Conservation (phyloP, 2,329 filamentous ascomycete species). For the Aspergillus japonicus region DNA sequence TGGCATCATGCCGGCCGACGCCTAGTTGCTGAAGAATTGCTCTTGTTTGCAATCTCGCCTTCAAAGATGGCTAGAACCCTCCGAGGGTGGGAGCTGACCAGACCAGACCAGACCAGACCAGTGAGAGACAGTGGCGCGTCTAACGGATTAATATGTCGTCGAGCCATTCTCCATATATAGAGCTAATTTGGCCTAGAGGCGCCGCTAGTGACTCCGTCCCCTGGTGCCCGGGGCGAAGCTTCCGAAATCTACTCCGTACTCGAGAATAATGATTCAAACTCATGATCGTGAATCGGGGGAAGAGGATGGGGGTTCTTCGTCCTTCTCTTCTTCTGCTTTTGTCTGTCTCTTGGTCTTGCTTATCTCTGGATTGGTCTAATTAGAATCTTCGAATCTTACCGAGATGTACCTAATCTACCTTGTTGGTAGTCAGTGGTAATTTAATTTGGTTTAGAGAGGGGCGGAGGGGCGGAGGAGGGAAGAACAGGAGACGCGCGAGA, state of each 20-base stretch:
- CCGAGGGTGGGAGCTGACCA: not conserved
- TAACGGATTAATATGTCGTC: not conserved
- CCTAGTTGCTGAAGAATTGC: not conserved
- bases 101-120: too few relatives aligned
- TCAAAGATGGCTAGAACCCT: not conserved
- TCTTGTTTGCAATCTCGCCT: not conserved
- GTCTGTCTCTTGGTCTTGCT: not conserved
- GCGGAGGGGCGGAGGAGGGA: not conserved
- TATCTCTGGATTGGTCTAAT: not conserved
- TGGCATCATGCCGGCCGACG: not conserved
- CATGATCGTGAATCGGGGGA: too few relatives aligned
- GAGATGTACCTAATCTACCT: not conserved
- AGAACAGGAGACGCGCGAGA: not conserved
- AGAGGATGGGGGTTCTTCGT: not conserved
- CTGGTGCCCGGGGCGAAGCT: conserved; percentile 10
- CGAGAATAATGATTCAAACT: not conserved
- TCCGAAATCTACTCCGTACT: not conserved
- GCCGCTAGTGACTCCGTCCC: conserved; percentile 12
- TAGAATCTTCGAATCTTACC: not conserved
- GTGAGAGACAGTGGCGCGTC: not conserved
- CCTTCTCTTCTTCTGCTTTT: not conserved
- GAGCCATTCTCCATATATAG: not conserved
- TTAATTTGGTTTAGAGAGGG: not conserved
- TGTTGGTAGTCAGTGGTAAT: not conserved
- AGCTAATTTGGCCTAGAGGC: conserved; percentile 3